Conservation (phyloP, 208 protist species). For the Acanthamoeba castellanii region DNA sequence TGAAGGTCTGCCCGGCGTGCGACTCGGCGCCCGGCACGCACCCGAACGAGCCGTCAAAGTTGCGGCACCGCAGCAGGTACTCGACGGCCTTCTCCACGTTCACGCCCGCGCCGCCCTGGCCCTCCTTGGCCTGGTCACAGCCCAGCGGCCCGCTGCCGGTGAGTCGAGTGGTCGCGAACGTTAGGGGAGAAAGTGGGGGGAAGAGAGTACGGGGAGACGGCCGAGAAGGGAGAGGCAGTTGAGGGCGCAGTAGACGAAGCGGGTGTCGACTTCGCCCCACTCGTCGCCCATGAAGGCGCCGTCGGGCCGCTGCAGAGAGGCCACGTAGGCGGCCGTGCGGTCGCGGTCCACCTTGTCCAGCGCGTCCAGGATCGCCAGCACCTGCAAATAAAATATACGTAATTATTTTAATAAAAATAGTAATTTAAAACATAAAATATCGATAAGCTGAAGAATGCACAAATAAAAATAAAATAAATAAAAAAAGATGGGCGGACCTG, state of each 20-base stretch:
- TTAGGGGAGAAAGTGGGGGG: conserved; percentile 76
- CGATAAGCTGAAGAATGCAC: too few species aligned
- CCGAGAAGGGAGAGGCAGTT: conserved; percentile 95
- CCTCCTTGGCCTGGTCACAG: background rate
- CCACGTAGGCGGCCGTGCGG: conserved; percentile 81
- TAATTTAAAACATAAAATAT: too few species aligned
- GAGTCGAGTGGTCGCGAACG: background rate
- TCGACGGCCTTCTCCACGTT: conserved; percentile 93
- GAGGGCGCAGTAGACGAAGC: conserved; percentile 98
- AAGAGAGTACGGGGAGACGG: conserved; percentile 77
- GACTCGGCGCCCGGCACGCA: conserved; percentile 96
- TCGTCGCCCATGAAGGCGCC: conserved; percentile 99
- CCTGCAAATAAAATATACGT: background rate
- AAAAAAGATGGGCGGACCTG: conserved; percentile 93
- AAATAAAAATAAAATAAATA: too few species aligned
- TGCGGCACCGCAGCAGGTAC: conserved; percentile 96
- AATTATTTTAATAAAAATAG: too few species aligned
- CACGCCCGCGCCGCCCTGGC: conserved; percentile 83
- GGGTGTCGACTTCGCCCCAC: conserved; percentile 99
- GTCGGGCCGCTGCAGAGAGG: conserved; percentile 95
- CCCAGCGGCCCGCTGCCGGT: too few species aligned
- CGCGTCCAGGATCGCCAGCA: conserved; percentile 84
- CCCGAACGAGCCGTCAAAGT: conserved; percentile 99
- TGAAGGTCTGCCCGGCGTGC: conserved; percentile 98
- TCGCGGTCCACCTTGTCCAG: conserved; percentile 78